Evolutionary conservation across 1,139 yeast species (phyloP).

Genomic region (Arxiozyma slooffiae): DNA sequence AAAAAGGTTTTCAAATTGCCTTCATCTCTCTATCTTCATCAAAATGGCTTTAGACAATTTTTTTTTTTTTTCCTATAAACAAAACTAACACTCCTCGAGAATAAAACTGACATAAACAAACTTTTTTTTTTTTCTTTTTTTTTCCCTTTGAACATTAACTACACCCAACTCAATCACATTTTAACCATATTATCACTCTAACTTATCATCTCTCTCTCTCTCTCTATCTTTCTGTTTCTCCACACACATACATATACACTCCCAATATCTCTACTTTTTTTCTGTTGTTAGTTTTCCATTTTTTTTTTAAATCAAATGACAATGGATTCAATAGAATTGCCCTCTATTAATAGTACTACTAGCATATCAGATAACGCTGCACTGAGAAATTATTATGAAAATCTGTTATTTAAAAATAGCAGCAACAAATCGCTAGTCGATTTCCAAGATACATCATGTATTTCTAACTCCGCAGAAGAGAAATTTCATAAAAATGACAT

Average conservation of each 20-base stretch:
- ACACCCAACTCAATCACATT: not conserved
- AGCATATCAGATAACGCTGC: slow-evolving; percentile 29
- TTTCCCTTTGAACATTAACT: no score
- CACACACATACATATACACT: no score
- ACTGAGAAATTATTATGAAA: slow-evolving; percentile 28
- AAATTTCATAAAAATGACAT: slow-evolving; percentile 2
- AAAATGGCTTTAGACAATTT: no score
- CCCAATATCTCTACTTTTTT: no score
- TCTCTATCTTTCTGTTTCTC: no score
- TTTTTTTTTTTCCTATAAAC: no score
- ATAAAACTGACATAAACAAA: not conserved
- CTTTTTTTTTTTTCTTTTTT: no score
- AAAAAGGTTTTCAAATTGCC: no score
- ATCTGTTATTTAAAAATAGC: slow-evolving; percentile 26
- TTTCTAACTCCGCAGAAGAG: not conserved
- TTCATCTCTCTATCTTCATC: no score
- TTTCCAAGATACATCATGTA: slow-evolving; percentile 7
- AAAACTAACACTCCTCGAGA: not conserved
- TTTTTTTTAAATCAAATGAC: slow-evolving; percentile 1
- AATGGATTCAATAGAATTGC: slow-evolving; percentile 16
- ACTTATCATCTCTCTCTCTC: no score
- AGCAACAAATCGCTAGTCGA: slow-evolving; percentile 30
- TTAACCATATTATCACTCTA: not conserved
- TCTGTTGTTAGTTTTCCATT: not conserved
- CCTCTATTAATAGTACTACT: slow-evolving; percentile 30